These are phyloP conservation scores for Ophiostoma triangulosporum DNA, from an alignment of 2,329 filamentous ascomycete genomes.

Conservation along the genomic window DNA sequence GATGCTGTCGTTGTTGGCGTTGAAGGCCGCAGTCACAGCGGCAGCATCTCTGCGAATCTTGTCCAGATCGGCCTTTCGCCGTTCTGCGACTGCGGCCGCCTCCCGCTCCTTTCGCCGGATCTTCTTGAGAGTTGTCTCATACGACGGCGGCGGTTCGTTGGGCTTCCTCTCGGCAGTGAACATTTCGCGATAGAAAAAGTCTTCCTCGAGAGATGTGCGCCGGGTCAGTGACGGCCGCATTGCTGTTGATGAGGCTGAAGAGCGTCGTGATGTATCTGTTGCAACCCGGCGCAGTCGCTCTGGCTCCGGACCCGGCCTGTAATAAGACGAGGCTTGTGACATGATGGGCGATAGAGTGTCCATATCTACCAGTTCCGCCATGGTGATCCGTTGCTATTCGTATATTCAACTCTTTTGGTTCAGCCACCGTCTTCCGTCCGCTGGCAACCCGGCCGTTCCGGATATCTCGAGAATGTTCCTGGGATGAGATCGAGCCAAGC, in stretches of 20 bases:
- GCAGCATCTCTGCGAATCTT: background rate
- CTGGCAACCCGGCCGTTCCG: background rate
- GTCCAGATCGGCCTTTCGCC: background rate
- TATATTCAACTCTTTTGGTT: background rate
- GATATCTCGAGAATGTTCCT: background rate
- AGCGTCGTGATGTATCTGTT: background rate
- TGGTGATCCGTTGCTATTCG: background rate
- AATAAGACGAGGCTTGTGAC: background rate
- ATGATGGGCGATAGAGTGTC: background rate
- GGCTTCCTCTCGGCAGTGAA: conserved; percentile 32
- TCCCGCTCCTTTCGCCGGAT: conserved; percentile 16
- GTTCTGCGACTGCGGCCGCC: conserved; percentile 5
- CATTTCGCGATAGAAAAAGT: conserved; percentile 37
- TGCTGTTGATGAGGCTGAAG: background rate
- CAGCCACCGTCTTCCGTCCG: background rate
- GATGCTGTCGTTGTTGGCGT: background rate
- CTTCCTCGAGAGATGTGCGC: conserved; percentile 41
- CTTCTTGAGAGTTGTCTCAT: conserved; percentile 23
- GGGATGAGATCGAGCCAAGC: too few species aligned
- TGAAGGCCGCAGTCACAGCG: background rate
- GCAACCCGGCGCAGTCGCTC: background rate
- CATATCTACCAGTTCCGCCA: background rate
- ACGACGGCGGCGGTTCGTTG: conserved; percentile 34
- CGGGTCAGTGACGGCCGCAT: conserved; percentile 23
- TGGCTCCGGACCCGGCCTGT: background rate